These are phyloP conservation scores for Diaporthe vaccinii DNA, from an alignment of 2,329 filamentous ascomycete species.

Conservation along the genomic window DNA sequence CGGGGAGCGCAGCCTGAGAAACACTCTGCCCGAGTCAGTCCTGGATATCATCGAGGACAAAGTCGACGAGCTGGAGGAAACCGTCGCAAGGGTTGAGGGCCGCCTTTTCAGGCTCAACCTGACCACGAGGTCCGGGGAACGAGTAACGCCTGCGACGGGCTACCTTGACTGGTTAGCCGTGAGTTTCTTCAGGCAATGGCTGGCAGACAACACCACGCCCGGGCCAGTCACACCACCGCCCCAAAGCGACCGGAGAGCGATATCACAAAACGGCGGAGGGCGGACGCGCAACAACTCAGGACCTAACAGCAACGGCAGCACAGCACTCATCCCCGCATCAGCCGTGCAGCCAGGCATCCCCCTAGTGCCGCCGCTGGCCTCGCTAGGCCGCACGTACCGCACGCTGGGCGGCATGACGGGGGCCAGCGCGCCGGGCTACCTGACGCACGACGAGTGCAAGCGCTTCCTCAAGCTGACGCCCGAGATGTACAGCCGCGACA, in stretches of 20 bases:
- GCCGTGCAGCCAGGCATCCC: constrained; percentile 25
- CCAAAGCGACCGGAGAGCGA: constrained; percentile 40
- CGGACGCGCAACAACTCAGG: constrained; percentile 16
- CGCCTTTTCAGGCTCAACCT: constrained; percentile 86
- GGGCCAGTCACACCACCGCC: constrained; percentile 59
- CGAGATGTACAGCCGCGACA: constrained; percentile 88
- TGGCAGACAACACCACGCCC: constrained; percentile 89
- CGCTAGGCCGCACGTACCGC: constrained; percentile 81
- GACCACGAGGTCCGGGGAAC: constrained; percentile 83
- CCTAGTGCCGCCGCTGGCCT: constrained; percentile 63
- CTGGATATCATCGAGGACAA: constrained; percentile 95
- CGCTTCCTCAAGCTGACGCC: constrained; percentile 87
- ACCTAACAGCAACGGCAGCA: constrained; percentile 49
- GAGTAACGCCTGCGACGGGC: constrained; percentile 82
- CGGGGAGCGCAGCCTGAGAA: constrained; percentile 81
- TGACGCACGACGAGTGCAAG: constrained; percentile 90
- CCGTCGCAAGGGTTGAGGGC: constrained; percentile 82
- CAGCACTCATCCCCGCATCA: constrained; percentile 28
- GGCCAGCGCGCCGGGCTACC: constrained; percentile 67
- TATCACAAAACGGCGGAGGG: constrained; percentile 39
- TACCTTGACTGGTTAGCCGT: constrained; percentile 93
- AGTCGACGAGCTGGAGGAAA: constrained; percentile 89
- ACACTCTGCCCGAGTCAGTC: constrained; percentile 79
- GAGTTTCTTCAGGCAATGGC: constrained; percentile 90
- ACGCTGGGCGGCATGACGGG: constrained; percentile 76